phyloP scores from a whole-genome alignment of 2,329 filamentous ascomycete genomes.

The Fusarium sacchari region DNA sequence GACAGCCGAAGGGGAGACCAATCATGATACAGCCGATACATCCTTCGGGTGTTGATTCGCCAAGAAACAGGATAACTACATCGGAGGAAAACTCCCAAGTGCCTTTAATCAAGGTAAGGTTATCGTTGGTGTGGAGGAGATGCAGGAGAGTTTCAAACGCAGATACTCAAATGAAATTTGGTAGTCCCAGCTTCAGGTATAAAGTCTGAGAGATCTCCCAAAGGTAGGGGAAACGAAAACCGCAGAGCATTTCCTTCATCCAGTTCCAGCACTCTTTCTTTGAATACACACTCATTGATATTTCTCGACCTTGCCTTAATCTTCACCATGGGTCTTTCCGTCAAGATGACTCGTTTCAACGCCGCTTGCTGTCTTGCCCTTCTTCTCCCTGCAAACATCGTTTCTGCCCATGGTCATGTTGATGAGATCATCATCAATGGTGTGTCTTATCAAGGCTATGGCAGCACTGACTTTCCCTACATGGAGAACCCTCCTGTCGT shows the following conservation, averaged over 20 bases:
- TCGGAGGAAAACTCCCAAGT: conserved; percentile 3
- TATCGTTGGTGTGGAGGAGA: conserved; percentile 21
- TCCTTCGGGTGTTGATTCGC: conserved; percentile 23
- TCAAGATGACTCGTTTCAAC: conserved; percentile 9
- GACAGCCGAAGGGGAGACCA: conserved; percentile 29
- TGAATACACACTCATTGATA: conserved; percentile 16
- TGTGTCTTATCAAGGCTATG: conserved; percentile 54
- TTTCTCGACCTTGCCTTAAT: neutral
- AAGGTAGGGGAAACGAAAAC: neutral
- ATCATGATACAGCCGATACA: conserved; percentile 34
- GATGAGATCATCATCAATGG: conserved; percentile 56
- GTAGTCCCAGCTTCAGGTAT: neutral
- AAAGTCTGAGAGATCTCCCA: conserved; percentile 17
- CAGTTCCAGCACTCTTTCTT: conserved; percentile 3
- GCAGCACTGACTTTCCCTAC: conserved; percentile 51
- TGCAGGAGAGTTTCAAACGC: neutral
- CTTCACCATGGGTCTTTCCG: conserved; percentile 12
- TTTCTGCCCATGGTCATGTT: conserved; percentile 55
- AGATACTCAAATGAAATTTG: neutral
- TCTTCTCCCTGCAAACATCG: conserved; percentile 13
- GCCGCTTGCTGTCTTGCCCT: conserved; percentile 14
- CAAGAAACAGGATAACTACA: neutral
- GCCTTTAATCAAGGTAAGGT: conserved; percentile 19
- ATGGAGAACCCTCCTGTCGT: conserved; percentile 49
- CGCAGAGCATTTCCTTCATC: neutral